These are phyloP conservation scores for Phytophthora palmivora DNA, from an alignment of 352 stramenopile species.

Conservation along the genomic window DNA sequence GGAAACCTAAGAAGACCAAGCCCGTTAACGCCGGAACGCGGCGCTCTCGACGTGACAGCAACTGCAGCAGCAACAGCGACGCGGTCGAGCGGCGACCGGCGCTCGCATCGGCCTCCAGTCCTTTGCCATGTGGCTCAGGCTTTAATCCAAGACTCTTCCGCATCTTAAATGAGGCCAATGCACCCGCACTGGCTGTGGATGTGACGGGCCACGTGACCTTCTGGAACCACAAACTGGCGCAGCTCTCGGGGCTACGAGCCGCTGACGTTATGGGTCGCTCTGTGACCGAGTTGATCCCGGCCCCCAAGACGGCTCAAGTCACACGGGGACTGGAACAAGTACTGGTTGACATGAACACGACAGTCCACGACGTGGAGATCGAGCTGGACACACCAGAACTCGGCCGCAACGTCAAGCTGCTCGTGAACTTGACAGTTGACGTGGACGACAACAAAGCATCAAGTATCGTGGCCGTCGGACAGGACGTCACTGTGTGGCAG, in stretches of 20 bases:
- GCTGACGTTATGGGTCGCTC: slow-evolving; percentile 39
- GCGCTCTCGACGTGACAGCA: slow-evolving; percentile 27
- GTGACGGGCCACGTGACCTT: slow-evolving; percentile 54
- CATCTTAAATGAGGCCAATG: slow-evolving; percentile 61
- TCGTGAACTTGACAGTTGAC: slow-evolving; percentile 71
- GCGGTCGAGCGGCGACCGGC: slow-evolving; percentile 20
- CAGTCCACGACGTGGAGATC: slow-evolving; percentile 49
- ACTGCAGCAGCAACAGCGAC: slow-evolving; percentile 27
- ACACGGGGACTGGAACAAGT: slow-evolving; percentile 29
- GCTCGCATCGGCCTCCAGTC: slow-evolving; percentile 13
- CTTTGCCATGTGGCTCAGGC: background rate
- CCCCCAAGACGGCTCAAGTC: slow-evolving; percentile 26
- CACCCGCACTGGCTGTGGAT: slow-evolving; percentile 53
- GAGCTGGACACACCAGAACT: slow-evolving; percentile 51
- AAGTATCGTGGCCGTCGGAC: slow-evolving; percentile 50
- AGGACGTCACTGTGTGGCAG: slow-evolving; percentile 60
- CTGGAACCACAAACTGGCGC: slow-evolving; percentile 70
- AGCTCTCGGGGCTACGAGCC: slow-evolving; percentile 44
- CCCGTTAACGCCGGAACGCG: slow-evolving; percentile 14
- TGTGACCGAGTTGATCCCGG: slow-evolving; percentile 45
- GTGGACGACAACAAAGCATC: slow-evolving; percentile 31
- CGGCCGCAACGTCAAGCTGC: slow-evolving; percentile 53
- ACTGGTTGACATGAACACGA: slow-evolving; percentile 41
- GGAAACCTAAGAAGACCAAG: slow-evolving; percentile 10
- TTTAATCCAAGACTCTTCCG: slow-evolving; percentile 41